Evolutionary conservation across 1,284 basidiomycete genomes (phyloP).

Genomic region (Rhodotorula mucilaginosa): DNA sequence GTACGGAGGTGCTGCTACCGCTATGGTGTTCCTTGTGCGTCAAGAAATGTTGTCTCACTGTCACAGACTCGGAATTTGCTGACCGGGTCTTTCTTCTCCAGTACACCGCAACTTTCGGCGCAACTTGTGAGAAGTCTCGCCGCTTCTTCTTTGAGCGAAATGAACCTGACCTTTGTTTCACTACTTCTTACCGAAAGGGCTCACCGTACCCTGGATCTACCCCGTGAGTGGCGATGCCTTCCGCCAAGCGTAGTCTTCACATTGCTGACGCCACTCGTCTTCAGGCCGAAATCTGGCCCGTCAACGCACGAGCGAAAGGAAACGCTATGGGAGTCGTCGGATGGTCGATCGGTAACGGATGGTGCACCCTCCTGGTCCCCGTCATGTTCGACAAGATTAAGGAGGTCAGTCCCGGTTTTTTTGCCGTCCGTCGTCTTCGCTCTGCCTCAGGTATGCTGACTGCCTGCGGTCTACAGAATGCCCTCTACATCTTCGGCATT

Average conservation of each 20-base stretch:
- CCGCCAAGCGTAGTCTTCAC: background rate
- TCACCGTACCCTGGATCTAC: constrained; percentile 5
- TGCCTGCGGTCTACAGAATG: background rate
- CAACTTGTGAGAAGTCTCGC: background rate
- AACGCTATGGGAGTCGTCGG: constrained; percentile 10
- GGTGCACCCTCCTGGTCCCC: constrained; percentile 8
- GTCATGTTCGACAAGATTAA: constrained; percentile 12
- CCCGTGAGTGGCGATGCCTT: background rate
- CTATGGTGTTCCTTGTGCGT: constrained; percentile 9
- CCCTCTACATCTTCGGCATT: constrained; percentile 1
- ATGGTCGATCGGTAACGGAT: constrained; percentile 11
- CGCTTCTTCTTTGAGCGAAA: background rate
- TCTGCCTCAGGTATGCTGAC: background rate
- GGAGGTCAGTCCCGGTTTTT: background rate
- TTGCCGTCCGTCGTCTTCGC: background rate
- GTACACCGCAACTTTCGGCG: constrained; percentile 9
- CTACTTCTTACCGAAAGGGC: background rate
- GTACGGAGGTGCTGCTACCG: constrained; percentile 1
- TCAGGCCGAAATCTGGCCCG: constrained; percentile 9
- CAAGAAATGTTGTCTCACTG: too few relatives aligned
- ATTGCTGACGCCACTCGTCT: background rate
- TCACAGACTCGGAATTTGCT: background rate
- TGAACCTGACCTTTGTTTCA: background rate
- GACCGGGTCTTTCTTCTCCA: background rate
- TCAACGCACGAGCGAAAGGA: constrained; percentile 2